phyloP scores from a whole-genome alignment of 148 eudicot genomes.

The Hydrangea macrophylla region DNA sequence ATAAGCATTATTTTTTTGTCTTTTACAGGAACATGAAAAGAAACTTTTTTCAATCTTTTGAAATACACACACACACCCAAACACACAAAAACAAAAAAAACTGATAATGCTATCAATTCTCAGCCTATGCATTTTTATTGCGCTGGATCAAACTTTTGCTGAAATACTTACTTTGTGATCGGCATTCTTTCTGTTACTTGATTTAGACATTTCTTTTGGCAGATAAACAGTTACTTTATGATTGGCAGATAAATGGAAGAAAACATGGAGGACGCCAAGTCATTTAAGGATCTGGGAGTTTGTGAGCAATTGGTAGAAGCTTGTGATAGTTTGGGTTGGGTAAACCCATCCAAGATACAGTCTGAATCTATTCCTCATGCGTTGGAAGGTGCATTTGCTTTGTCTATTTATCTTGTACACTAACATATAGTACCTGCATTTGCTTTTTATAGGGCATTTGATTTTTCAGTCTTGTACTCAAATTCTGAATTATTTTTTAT shows the following conservation, averaged over 20 bases:
- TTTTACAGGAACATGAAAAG: no score
- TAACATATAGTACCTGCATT: neutral
- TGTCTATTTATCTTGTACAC: neutral
- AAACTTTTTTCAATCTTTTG: no score
- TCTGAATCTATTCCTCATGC: conserved; percentile 77
- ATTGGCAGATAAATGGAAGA: conserved; percentile 20
- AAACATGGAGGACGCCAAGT: conserved; percentile 34
- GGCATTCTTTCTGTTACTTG: no score
- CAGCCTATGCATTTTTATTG: no score
- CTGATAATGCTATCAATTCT: no score
- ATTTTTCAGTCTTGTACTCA: neutral
- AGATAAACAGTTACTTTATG: conserved; percentile 3
- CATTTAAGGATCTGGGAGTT: conserved; percentile 71
- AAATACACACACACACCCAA: no score
- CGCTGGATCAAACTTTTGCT: no score
- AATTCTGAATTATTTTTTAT: neutral
- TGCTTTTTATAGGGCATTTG: neutral
- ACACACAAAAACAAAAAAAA: no score
- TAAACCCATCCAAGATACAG: conserved; percentile 69
- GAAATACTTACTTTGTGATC: no score
- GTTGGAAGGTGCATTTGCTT: conserved; percentile 42
- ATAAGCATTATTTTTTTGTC: no score
- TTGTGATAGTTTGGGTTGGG: conserved; percentile 64
- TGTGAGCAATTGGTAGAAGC: conserved; percentile 67
- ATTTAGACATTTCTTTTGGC: neutral